Percentiles rank a stretch among this genome's conserved stretches.
These are phyloP conservation scores for Erythrobasidium hasegawianum DNA, from an alignment of 1,284 basidiomycete genomes.

Conservation along the genomic window DNA sequence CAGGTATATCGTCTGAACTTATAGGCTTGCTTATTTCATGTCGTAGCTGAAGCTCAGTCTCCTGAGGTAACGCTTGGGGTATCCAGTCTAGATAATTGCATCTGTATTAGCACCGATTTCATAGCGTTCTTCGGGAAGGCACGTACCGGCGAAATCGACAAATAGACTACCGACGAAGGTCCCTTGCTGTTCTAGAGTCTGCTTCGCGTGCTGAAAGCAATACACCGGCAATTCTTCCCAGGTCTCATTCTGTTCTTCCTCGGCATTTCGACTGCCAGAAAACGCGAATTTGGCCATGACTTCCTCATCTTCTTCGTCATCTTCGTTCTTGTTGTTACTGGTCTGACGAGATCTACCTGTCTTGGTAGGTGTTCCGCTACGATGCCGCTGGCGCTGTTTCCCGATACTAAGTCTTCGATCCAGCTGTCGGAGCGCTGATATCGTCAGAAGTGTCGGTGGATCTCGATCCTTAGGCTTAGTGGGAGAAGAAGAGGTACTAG, in stretches of 20 bases:
- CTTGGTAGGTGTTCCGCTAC: not conserved
- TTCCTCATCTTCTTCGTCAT: not conserved
- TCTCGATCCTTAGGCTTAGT: too few species aligned
- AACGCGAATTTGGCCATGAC: not conserved
- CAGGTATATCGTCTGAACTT: slow-evolving; percentile 29
- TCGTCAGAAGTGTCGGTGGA: not conserved
- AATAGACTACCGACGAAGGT: slow-evolving; percentile 34
- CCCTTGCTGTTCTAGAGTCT: slow-evolving; percentile 37
- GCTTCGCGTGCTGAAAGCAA: slow-evolving; percentile 41
- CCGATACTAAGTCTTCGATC: slow-evolving; percentile 25
- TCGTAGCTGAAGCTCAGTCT: slow-evolving; percentile 40
- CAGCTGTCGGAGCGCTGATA: slow-evolving; percentile 16
- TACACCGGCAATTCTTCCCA: slow-evolving; percentile 33
- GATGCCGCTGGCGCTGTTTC: not conserved
- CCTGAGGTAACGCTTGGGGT: slow-evolving; percentile 32
- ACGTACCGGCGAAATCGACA: slow-evolving; percentile 36
- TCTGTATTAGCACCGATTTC: slow-evolving; percentile 14
- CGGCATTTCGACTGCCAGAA: not conserved
- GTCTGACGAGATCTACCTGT: not conserved
- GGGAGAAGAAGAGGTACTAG: not conserved
- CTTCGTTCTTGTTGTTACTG: slow-evolving; percentile 2
- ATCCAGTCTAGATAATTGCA: slow-evolving; percentile 37
- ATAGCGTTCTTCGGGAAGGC: too few species aligned
- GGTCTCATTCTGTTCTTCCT: not conserved
- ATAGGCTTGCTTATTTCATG: slow-evolving; percentile 36